These are phyloP conservation scores for Hanseniaspora hatyaiensis DNA, from an alignment of 805 yeast genomes.

Conservation along the genomic window DNA sequence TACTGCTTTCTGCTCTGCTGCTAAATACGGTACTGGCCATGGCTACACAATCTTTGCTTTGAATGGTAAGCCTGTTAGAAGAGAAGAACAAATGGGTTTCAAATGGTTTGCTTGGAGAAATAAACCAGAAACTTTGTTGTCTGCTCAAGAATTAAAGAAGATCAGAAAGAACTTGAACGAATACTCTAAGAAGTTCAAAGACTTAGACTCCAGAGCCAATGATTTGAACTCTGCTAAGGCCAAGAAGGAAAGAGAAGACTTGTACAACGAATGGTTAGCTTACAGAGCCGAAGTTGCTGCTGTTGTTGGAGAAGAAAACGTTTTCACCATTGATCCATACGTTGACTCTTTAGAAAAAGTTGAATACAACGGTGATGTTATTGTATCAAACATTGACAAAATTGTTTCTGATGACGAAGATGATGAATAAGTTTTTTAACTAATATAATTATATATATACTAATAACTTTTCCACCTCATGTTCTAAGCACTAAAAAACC, in stretches of 20 bases:
- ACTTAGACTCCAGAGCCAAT: constrained; percentile 90
- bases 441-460: background rate
- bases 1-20: constrained; percentile 74
- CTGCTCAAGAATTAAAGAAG: constrained; percentile 72
- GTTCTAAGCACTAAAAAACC: too few species aligned
- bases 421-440: background rate
- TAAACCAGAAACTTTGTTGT: constrained; percentile 70
- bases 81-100: constrained; percentile 70
- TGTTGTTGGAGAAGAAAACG: constrained; percentile 28
- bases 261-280: constrained; percentile 72
- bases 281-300: constrained; percentile 47
- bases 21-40: constrained; percentile 76
- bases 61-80: constrained; percentile 64
- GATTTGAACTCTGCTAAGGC: constrained; percentile 83
- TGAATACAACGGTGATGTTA: constrained; percentile 69
- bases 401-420: background rate
- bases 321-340: constrained; percentile 37
- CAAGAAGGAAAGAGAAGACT: constrained; percentile 68
- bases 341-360: constrained; percentile 48
- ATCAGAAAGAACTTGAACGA: constrained; percentile 81
- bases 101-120: constrained; percentile 95
- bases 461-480: too few species aligned
- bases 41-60: constrained; percentile 83
- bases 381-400: constrained; percentile 22
- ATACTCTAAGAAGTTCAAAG: constrained; percentile 87